A percentile compares a stretch with the other conserved stretches of the same genome.
Conservation (phyloP, 805 yeast species). For the Groenewaldozyma tartarivorans region DNA sequence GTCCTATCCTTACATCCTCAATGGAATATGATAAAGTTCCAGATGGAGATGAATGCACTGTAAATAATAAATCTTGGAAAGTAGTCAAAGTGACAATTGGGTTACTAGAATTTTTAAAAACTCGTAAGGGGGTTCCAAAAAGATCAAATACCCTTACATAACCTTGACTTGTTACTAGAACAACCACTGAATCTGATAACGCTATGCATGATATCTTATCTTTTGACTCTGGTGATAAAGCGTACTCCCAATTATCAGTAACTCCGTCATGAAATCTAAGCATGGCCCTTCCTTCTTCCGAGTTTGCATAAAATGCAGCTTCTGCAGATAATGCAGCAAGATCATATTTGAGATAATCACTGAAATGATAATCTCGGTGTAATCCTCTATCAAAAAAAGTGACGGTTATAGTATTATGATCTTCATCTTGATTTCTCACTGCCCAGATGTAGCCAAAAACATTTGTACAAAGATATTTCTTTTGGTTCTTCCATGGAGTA, state of each 20-base stretch:
- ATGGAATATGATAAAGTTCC: constrained; percentile 37
- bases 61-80: constrained; percentile 45
- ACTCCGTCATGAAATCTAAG: constrained; percentile 62
- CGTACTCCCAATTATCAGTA: constrained; percentile 58
- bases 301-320: constrained; percentile 56
- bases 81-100: constrained; percentile 71
- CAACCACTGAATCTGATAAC: constrained; percentile 48
- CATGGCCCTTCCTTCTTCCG: constrained; percentile 34
- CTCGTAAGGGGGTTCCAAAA: constrained; percentile 61
- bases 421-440: constrained; percentile 44
- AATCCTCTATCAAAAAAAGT: constrained; percentile 73
- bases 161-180: constrained; percentile 70
- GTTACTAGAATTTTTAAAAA: constrained; percentile 49
- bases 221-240: constrained; percentile 22
- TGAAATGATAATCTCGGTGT: constrained; percentile 77
- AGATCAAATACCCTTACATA: constrained; percentile 60
- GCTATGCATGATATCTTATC: constrained; percentile 65
- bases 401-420: constrained; percentile 67
- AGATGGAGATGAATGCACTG: constrained; percentile 26
- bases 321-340: constrained; percentile 60
- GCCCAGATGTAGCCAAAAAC: constrained; percentile 75
- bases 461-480: constrained; percentile 75
- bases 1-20: constrained; percentile 36
- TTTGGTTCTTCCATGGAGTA: constrained; percentile 67
- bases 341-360: constrained; percentile 63